phyloP scores from a whole-genome alignment of 192 early-diverging fungal species.

The Dissophora ornata region DNA sequence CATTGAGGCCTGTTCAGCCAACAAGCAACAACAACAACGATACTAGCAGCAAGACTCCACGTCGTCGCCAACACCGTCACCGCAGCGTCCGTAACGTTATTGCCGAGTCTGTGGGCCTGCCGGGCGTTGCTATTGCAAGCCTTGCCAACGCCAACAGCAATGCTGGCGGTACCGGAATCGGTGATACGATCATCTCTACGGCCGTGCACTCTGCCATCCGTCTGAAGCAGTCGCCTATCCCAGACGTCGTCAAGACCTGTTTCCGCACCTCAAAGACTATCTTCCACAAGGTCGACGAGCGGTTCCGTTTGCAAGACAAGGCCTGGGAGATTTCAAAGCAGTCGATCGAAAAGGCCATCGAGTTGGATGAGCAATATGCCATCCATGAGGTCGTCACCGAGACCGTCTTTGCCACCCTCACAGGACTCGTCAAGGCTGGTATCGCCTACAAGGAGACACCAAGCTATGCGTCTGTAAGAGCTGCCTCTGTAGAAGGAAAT shows the following conservation, averaged over 20 bases:
- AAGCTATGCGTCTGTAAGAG: slow-evolving; percentile 44
- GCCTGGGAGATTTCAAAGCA: slow-evolving; percentile 62
- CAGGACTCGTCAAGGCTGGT: slow-evolving; percentile 62
- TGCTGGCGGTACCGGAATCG: not conserved
- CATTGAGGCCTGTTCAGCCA: no score
- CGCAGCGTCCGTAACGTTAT: not conserved
- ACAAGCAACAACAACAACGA: no score
- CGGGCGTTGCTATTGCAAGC: not conserved
- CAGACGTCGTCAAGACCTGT: slow-evolving; percentile 57
- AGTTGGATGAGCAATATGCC: slow-evolving; percentile 65
- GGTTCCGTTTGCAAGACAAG: slow-evolving; percentile 59
- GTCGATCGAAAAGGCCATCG: slow-evolving; percentile 61
- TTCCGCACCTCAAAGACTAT: slow-evolving; percentile 44
- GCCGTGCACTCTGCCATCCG: slow-evolving; percentile 60
- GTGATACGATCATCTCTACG: slow-evolving; percentile 56
- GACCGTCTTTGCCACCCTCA: slow-evolving; percentile 53
- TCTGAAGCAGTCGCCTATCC: slow-evolving; percentile 68
- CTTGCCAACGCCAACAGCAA: not conserved
- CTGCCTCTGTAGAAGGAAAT: not conserved
- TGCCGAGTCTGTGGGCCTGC: no score
- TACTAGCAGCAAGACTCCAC: not conserved
- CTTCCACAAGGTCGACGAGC: slow-evolving; percentile 59
- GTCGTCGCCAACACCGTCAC: not conserved
- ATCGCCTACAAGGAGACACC: slow-evolving; percentile 62
- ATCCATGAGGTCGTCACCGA: slow-evolving; percentile 64